Conservation (phyloP, 176 grass and related monocot species). For the Triticum urartu region DNA sequence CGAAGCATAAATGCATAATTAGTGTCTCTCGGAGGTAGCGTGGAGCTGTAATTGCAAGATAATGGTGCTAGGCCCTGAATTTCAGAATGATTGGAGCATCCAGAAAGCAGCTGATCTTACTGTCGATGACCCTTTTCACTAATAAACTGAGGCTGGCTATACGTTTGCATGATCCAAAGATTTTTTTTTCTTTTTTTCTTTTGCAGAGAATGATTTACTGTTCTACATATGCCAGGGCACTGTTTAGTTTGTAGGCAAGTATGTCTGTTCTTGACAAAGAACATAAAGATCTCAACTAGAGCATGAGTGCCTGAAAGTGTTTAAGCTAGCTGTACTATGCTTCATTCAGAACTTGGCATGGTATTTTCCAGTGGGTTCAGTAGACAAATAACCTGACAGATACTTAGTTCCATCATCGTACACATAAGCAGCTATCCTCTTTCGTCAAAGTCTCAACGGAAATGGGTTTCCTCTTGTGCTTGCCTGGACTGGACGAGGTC, state of each 20-base stretch:
- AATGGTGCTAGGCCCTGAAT: not conserved
- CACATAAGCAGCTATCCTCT: slow-evolving; percentile 32
- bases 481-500: not conserved
- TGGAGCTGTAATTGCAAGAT: not conserved
- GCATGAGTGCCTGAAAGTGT: no score
- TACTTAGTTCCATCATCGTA: slow-evolving; percentile 35
- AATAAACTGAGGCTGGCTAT: not conserved
- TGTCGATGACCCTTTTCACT: not conserved
- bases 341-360: no score
- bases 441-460: slow-evolving; percentile 37
- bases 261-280: no score
- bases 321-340: no score
- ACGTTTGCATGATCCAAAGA: not conserved
- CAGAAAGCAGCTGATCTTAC: slow-evolving; percentile 17
- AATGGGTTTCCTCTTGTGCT: slow-evolving; percentile 19
- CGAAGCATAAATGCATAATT: not conserved
- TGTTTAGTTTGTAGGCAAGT: no score
- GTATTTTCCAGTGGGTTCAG: no score
- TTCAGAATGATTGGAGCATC: not conserved
- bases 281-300: no score
- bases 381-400: slow-evolving; percentile 15
- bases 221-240: no score
- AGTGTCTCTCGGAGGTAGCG: not conserved
- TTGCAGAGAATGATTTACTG: not conserved
- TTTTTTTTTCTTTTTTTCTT: no score